Base-by-base conservation (phyloP, 371 early-diverging fungal species). In the Syncephalastrum monosporum region DNA sequence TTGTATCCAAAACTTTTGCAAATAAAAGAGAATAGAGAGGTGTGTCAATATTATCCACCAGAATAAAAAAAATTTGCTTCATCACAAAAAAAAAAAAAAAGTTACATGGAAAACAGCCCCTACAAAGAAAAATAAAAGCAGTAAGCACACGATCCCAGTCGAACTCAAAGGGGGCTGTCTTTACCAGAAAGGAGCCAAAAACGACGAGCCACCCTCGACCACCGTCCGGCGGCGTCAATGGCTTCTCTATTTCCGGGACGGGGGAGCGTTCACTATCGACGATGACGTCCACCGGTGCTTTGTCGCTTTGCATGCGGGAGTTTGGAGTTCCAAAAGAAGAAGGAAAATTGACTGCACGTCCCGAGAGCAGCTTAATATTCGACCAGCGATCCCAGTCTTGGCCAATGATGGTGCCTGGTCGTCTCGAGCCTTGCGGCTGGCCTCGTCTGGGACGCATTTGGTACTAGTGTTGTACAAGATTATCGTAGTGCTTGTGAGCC, bases 111-210 rank as follows among this genome's bases (percentile, higher is more conserved):
- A 42, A 65, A 65, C 21, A 65, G 38, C 21, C 65, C 65, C 65
- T 65, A 38, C 10, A 43, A 46, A 42, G 14, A 16, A n/a, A 49
- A 29, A 33, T 24, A 44, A 29, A 16, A 23, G 13, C 27, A 27
- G 14, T 15, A 16, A 10, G 49, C 21, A 50, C 12, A 13, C 12
- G 23, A 42, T 19, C 42, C 15, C 24, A 13, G 16, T 23, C 14
- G 42, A 50, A 19, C 25, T 5, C 43, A 17, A 21, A 52, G 45
- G 19, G 17, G 38, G 6, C 42, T 15, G 49, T 15, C 71, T 60
- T 68, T 68, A 74, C 78, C 66, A 69, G 67, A 57, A 74, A 74
- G 16, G 72, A 67, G 10, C 78, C 78, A 56, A 74, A 62, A 33
- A 77, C 72, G 15, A 73, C 70, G 5, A 72, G 61, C 65, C 74